Conservation (phyloP, 2,329 filamentous ascomycete species). For the Setomelanomma holmii region DNA sequence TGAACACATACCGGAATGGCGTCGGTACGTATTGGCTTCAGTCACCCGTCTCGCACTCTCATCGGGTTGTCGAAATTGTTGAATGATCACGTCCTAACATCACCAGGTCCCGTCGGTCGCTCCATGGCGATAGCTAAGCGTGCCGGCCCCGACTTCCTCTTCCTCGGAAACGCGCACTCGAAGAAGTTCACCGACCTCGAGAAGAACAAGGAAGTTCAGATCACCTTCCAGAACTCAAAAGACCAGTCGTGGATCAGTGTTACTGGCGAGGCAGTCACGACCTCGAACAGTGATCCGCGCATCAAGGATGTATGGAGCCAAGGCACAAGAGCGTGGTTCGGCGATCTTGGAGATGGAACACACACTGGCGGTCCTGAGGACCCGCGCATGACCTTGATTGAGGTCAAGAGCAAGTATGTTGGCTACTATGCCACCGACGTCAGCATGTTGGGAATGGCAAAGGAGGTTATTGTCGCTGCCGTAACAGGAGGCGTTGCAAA, state of each 20-base stretch:
- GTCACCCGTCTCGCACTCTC: not conserved
- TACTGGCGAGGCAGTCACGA: conserved; percentile 52
- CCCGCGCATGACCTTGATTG: conserved; percentile 54
- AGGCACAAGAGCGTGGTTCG: conserved; percentile 56
- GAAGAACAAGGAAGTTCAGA: conserved; percentile 50
- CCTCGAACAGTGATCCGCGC: conserved; percentile 53
- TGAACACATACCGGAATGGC: conserved; percentile 52
- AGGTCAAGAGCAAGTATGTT: conserved; percentile 50
- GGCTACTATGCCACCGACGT: conserved; percentile 49
- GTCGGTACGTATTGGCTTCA: conserved; percentile 37
- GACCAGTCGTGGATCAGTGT: conserved; percentile 58
- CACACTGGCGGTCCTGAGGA: conserved; percentile 56
- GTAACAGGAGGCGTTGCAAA: conserved; percentile 50
- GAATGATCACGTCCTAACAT: too few relatives aligned
- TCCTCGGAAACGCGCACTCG: conserved; percentile 57
- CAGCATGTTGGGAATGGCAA: conserved; percentile 45
- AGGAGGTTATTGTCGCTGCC: conserved; percentile 49
- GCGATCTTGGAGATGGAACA: conserved; percentile 58
- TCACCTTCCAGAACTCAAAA: conserved; percentile 57
- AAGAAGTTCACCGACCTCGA: conserved; percentile 57
- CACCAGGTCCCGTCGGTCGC: conserved; percentile 50
- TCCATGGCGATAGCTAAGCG: conserved; percentile 65
- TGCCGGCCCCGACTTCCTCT: conserved; percentile 59
- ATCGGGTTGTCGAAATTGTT: too few relatives aligned
- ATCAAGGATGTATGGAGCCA: conserved; percentile 57